Base-by-base conservation (phyloP, 2,329 filamentous ascomycete species). In the Aspergillus costaricaensis region DNA sequence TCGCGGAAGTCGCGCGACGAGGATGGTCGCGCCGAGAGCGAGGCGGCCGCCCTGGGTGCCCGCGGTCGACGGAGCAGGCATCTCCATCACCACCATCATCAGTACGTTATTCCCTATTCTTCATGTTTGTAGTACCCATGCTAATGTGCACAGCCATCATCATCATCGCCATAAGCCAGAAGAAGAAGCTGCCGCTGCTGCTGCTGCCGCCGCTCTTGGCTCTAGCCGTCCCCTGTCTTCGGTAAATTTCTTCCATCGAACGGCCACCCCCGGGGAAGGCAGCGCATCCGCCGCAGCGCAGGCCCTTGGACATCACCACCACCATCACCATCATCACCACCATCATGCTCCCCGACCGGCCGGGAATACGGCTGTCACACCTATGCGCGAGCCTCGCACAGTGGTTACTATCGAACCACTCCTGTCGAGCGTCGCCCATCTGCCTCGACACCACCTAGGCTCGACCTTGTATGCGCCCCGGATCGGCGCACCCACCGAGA, bases 381-480 rank as follows among this genome's bases (percentile, higher is more conserved):
- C 63, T 66, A 82, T 54, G 78, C 87, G 47, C 81, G 86, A 59
- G 88, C 88, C 71, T 6, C 88, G 87, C 62, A 86, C 85, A 2
- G 85, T 84, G 15, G 83, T 96, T 23, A 85, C 85, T 9, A 90
- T 89, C 1, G 83, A 90, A 63, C 83, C 85, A 0, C 85, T 96
- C 0, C 75, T 96, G 12, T 87, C 92, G 1, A 88, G 86, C 30
- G 87, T 94, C 4, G 83, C 88, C 0, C 80, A 89, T 59, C 82
- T 86, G 17, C 90, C 91, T 8, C 88, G 92, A 9, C 85, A 87
- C 58, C 92, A 97, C 72, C 84, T 98, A 2, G 94, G 94, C 36
- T 91, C 92, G 59, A 89, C 91, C 4, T 81, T 96, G 14, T 98
- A 98, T 73, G 84, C 89, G 53, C 86, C 91, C 0, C 83, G 81